Evolutionary conservation across 1,139 yeast species (phyloP).

Genomic region (Blastobotrys indianensis): DNA sequence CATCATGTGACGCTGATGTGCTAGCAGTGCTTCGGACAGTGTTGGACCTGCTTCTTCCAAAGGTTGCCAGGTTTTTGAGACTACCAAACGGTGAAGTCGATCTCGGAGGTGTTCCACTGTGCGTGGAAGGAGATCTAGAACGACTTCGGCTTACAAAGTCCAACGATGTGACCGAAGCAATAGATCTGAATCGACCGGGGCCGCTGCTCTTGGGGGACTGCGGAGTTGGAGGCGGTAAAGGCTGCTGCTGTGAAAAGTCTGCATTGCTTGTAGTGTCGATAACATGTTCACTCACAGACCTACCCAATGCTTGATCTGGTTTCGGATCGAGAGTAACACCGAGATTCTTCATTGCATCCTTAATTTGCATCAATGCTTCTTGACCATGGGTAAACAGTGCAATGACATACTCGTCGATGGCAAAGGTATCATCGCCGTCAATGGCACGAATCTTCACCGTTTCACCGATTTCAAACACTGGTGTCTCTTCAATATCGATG

Average conservation of each 20-base stretch:
- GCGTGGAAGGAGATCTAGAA: too few species aligned
- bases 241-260: not conserved
- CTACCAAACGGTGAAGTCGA: too few species aligned
- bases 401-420: constrained; percentile 61
- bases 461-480: constrained; percentile 46
- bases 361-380: constrained; percentile 19
- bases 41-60: too few species aligned
- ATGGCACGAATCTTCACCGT: constrained; percentile 44
- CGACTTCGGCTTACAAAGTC: too few species aligned
- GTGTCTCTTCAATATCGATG: constrained; percentile 51
- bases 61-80: too few species aligned
- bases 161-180: too few species aligned
- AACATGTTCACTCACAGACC: constrained; percentile 2
- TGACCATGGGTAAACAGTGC: constrained; percentile 47
- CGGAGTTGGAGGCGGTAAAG: too few species aligned
- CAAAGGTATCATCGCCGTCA: constrained; percentile 47
- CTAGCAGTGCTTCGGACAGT: too few species aligned
- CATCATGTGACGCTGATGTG: not conserved
- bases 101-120: too few species aligned
- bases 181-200: too few species aligned
- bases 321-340: constrained; percentile 15
- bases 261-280: constrained; percentile 6
- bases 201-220: too few species aligned
- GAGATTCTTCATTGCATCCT: constrained; percentile 13
- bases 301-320: not conserved